Conservation (phyloP, 2,329 filamentous ascomycete species). For the Podosphaera xanthii region DNA sequence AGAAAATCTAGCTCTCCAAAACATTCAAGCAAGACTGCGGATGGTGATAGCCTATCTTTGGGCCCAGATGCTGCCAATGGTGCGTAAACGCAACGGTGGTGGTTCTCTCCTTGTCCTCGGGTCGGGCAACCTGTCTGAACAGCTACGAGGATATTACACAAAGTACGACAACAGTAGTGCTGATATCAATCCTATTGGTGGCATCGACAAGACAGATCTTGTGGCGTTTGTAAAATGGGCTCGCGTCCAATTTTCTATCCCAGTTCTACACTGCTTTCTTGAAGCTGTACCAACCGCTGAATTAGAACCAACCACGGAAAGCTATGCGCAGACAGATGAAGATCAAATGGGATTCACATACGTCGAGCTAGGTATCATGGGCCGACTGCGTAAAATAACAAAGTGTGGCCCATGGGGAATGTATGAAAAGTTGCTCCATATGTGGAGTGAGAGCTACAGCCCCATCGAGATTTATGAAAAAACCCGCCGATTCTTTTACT, state of each 20-base stretch:
- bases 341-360: slow-evolving; percentile 31
- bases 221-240: slow-evolving; percentile 51
- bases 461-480: slow-evolving; percentile 24
- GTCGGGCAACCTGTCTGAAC: slow-evolving; percentile 40
- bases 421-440: slow-evolving; percentile 24
- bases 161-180: slow-evolving; percentile 1
- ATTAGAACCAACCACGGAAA: slow-evolving; percentile 39
- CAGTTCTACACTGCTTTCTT: slow-evolving; percentile 43
- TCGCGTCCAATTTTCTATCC: slow-evolving; percentile 32
- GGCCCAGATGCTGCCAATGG: slow-evolving; percentile 35
- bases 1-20: slow-evolving; percentile 34
- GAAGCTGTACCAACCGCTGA: slow-evolving; percentile 38
- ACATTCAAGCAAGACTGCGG: slow-evolving; percentile 37
- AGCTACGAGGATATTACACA: slow-evolving; percentile 34
- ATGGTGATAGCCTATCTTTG: slow-evolving; percentile 40
- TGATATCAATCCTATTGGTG: slow-evolving; percentile 36
- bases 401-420: slow-evolving; percentile 25
- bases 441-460: slow-evolving; percentile 20
- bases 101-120: slow-evolving; percentile 34
- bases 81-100: slow-evolving; percentile 22
- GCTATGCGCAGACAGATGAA: slow-evolving; percentile 28
- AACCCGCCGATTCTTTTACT: slow-evolving; percentile 20
- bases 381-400: slow-evolving; percentile 5
- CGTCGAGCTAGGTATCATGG: slow-evolving; percentile 19
- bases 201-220: slow-evolving; percentile 40